Percentiles rank a stretch among this genome's conserved stretches.
Conservation (phyloP, 2,329 filamentous ascomycete species). For the Botrytis fragariae region DNA sequence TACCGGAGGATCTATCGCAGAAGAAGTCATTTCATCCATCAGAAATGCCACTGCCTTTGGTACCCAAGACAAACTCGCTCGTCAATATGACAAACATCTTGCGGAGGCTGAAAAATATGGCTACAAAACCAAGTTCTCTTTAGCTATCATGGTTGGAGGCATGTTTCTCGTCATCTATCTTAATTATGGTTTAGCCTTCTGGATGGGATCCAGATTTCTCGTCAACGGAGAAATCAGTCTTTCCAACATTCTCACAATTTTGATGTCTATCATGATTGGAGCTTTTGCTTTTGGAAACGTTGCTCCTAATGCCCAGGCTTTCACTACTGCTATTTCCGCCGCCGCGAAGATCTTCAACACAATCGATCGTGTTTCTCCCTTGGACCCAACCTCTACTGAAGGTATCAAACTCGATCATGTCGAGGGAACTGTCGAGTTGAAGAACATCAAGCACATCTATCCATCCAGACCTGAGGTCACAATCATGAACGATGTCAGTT, state of each 20-base stretch:
- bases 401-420: constrained; percentile 73
- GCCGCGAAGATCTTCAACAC: constrained; percentile 91
- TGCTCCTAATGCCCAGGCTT: constrained; percentile 81
- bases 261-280: constrained; percentile 90
- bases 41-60: constrained; percentile 91
- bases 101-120: constrained; percentile 71
- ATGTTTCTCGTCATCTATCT: constrained; percentile 85
- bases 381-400: constrained; percentile 69
- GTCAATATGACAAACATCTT: constrained; percentile 78
- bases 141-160: constrained; percentile 75
- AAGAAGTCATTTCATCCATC: constrained; percentile 92
- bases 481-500: constrained; percentile 79
- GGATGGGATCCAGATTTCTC: constrained; percentile 78
- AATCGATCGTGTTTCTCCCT: constrained; percentile 81
- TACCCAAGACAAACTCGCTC: constrained; percentile 87
- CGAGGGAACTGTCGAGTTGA: constrained; percentile 75
- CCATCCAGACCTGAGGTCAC: constrained; percentile 87
- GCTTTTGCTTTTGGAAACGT: constrained; percentile 89
- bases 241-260: constrained; percentile 73
- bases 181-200: constrained; percentile 85
- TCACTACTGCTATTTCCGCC: constrained; percentile 78
- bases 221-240: constrained; percentile 64
- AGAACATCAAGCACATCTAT: constrained; percentile 87
- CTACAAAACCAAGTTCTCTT: constrained; percentile 67
- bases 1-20: constrained; percentile 80